Conservation (phyloP, 208 protist genomes). For the Vickermania ingenoplastis region DNA sequence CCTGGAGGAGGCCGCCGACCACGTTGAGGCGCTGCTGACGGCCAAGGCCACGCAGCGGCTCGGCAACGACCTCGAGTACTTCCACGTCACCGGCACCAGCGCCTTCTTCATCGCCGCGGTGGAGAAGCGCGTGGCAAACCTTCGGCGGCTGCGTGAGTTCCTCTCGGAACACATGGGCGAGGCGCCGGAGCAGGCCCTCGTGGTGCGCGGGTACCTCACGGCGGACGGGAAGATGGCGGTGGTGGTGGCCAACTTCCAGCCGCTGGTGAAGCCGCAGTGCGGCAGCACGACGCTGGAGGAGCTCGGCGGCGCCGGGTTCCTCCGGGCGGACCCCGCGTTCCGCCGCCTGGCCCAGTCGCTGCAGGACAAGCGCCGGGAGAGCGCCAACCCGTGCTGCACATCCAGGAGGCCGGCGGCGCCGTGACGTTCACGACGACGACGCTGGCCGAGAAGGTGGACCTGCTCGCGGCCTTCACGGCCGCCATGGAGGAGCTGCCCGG, state of each 20-base stretch:
- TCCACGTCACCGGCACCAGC: conserved; percentile 27
- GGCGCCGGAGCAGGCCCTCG: conserved; percentile 7
- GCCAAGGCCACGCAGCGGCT: conserved; percentile 34
- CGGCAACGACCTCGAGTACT: conserved; percentile 56
- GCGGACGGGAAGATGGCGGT: conserved; percentile 36
- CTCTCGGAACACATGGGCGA: conserved; percentile 22
- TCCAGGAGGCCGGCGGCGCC: conserved; percentile 10
- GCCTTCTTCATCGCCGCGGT: conserved; percentile 70
- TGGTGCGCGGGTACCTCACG: conserved; percentile 41
- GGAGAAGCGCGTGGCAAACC: conserved; percentile 27
- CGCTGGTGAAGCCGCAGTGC: conserved; percentile 29
- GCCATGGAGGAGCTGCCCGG: conserved; percentile 55
- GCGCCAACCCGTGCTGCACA: conserved; percentile 43
- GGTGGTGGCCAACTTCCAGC: conserved; percentile 38
- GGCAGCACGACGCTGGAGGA: conserved; percentile 27
- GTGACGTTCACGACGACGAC: conserved; percentile 65
- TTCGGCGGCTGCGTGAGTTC: conserved; percentile 50
- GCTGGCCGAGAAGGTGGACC: conserved; percentile 38
- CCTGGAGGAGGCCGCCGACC: conserved; percentile 26
- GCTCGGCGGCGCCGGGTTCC: conserved; percentile 36
- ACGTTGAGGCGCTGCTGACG: conserved; percentile 54
- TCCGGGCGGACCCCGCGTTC: background rate
- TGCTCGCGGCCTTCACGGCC: conserved; percentile 44
- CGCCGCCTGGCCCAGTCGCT: conserved; percentile 54
- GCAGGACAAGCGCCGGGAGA: conserved; percentile 36